phyloP scores from a whole-genome alignment of 495 filamentous ascomycete species.

The Penicillium salamii region DNA sequence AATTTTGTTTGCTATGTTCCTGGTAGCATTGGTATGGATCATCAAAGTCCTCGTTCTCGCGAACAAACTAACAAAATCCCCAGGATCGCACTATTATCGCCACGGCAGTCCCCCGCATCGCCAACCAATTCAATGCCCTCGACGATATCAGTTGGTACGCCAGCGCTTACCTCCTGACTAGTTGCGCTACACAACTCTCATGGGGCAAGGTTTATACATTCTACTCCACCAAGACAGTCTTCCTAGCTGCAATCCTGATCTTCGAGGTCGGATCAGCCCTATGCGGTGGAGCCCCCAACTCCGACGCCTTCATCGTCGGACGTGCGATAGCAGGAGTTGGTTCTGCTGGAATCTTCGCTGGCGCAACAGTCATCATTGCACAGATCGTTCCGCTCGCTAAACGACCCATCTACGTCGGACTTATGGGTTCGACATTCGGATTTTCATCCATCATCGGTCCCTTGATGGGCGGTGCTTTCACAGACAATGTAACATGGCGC shows the following conservation, averaged over 20 bases:
- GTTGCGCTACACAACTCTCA: conserved; percentile 43
- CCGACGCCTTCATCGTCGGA: conserved; percentile 68
- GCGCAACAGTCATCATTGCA: conserved; percentile 54
- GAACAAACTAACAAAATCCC: neutral
- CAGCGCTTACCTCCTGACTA: conserved; percentile 48
- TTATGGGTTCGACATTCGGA: conserved; percentile 49
- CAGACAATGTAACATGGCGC: conserved; percentile 46
- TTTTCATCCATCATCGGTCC: conserved; percentile 51
- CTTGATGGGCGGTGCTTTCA: conserved; percentile 32
- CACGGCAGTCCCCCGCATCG: conserved; percentile 68
- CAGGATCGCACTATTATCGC: conserved; percentile 65
- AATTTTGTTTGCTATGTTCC: conserved; percentile 30
- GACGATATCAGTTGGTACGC: conserved; percentile 60
- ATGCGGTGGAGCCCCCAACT: conserved; percentile 69
- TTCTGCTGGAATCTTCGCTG: conserved; percentile 50
- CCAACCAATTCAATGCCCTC: conserved; percentile 61
- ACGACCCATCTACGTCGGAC: conserved; percentile 51
- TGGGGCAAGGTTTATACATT: conserved; percentile 65
- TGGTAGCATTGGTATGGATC: conserved; percentile 33
- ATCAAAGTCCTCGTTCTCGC: neutral
- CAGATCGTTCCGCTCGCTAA: conserved; percentile 54
- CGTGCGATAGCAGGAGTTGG: conserved; percentile 48
- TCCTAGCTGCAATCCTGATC: conserved; percentile 54
- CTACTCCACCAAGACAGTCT: conserved; percentile 55
- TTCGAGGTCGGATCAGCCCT: conserved; percentile 66